A percentile compares a stretch with the other conserved stretches of the same genome.
Evolutionary conservation across 2,329 filamentous ascomycete species (phyloP).

Genomic region (Amesomyces nigricolor): DNA sequence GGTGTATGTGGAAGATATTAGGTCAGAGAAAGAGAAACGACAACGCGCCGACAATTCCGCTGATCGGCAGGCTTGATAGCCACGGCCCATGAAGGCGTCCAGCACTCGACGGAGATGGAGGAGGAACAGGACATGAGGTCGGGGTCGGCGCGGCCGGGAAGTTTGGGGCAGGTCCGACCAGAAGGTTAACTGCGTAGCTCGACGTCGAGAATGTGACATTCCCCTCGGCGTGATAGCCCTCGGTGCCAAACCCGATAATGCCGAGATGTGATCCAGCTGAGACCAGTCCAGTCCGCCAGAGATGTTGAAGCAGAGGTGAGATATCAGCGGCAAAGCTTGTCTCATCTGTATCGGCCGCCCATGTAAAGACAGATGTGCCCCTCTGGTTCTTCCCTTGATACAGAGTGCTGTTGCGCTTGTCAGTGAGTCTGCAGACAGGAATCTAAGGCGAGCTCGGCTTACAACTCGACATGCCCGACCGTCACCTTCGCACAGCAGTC

Average conservation of each 20-base stretch:
- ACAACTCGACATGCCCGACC: slow-evolving; percentile 29
- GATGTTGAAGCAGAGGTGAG: slow-evolving; percentile 30
- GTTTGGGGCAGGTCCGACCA: slow-evolving; percentile 20
- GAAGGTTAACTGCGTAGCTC: slow-evolving; percentile 26
- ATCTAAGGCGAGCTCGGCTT: slow-evolving; percentile 10
- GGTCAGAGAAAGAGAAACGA: slow-evolving; percentile 17
- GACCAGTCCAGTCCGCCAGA: slow-evolving; percentile 29
- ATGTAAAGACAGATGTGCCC: slow-evolving; percentile 30
- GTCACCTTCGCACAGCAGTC: slow-evolving; percentile 25
- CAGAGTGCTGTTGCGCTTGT: slow-evolving; percentile 24
- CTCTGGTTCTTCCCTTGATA: slow-evolving; percentile 29
- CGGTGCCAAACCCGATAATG: slow-evolving; percentile 31
- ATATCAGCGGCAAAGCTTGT: slow-evolving; percentile 30
- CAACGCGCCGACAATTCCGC: slow-evolving; percentile 13
- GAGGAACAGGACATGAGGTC: slow-evolving; percentile 7
- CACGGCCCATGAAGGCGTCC: slow-evolving; percentile 2
- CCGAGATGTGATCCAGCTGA: slow-evolving; percentile 28
- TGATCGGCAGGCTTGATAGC: slow-evolving; percentile 18
- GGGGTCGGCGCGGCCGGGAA: slow-evolving; percentile 10
- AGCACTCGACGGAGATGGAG: not conserved
- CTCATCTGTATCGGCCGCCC: slow-evolving; percentile 27
- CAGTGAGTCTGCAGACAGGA: not conserved
- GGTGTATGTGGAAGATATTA: not conserved
- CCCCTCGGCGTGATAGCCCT: slow-evolving; percentile 27
- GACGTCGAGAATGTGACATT: slow-evolving; percentile 31